These are phyloP conservation scores for Kodamaea laetipori DNA, from an alignment of 805 yeast species.

Conservation along the genomic window DNA sequence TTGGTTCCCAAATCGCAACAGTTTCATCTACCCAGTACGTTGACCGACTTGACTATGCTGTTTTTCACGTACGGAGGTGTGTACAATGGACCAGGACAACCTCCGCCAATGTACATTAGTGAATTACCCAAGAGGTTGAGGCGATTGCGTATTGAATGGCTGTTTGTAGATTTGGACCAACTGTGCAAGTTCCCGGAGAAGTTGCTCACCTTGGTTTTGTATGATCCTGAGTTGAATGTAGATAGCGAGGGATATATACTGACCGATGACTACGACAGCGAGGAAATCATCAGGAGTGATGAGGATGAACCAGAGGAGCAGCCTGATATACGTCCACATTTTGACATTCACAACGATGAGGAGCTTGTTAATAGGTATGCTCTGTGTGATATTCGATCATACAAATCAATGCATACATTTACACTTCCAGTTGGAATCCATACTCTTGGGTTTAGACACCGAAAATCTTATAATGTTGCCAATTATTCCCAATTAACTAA, in stretches of 20 bases:
- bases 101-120: background rate
- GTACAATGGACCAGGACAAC: background rate
- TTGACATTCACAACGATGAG: background rate
- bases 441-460: background rate
- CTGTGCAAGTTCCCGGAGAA: constrained; percentile 1
- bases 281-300: background rate
- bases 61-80: background rate
- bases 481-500: background rate
- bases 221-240: constrained; percentile 2
- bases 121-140: background rate
- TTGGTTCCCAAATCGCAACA: background rate
- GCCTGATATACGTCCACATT: background rate
- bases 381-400: background rate
- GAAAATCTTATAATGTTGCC: background rate
- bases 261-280: constrained; percentile 1
- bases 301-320: background rate
- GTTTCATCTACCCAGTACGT: background rate
- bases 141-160: background rate
- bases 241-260: background rate
- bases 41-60: constrained; percentile 3
- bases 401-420: background rate
- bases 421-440: constrained; percentile 1
- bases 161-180: constrained; percentile 1
- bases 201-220: background rate
- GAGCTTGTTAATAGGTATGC: background rate